Conservation (phyloP, 257 asterid genomes). For the Plantago major region DNA sequence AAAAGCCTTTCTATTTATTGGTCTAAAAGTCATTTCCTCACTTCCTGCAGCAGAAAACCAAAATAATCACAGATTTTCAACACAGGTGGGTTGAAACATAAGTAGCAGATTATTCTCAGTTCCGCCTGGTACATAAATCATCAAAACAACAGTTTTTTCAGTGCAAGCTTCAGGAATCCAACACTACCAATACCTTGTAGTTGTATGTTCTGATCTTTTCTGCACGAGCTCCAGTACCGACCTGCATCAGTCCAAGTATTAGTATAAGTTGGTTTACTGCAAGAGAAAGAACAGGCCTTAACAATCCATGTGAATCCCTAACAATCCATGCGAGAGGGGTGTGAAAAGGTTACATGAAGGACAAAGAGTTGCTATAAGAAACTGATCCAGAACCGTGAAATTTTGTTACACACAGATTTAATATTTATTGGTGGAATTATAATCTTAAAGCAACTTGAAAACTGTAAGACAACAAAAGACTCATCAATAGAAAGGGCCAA, state of each 20-base stretch:
- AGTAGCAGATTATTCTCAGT: neutral
- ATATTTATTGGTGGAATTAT: neutral
- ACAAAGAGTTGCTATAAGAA: no score
- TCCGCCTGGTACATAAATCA: slow-evolving; percentile 4
- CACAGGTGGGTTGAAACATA: neutral
- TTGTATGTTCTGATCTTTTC: slow-evolving; percentile 97
- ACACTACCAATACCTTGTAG: slow-evolving; percentile 57
- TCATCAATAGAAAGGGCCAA: neutral
- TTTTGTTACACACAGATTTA: no score
- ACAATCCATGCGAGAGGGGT: neutral
- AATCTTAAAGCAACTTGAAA: neutral
- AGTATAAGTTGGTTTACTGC: slow-evolving; percentile 20
- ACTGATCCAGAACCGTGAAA: no score
- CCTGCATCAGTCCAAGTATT: slow-evolving; percentile 45
- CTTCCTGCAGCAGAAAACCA: neutral
- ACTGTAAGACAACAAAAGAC: neutral
- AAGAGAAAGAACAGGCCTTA: neutral
- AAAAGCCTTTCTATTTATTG: neutral
- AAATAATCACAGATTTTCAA: neutral
- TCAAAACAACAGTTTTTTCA: slow-evolving; percentile 11
- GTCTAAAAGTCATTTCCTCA: neutral
- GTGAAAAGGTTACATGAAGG: no score
- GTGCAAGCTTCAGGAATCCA: slow-evolving; percentile 16
- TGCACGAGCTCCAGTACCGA: slow-evolving; percentile 96
- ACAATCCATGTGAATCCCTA: neutral